These are phyloP conservation scores for Ustilago vetiveriae DNA, from an alignment of 1,284 basidiomycete genomes.

Conservation along the genomic window DNA sequence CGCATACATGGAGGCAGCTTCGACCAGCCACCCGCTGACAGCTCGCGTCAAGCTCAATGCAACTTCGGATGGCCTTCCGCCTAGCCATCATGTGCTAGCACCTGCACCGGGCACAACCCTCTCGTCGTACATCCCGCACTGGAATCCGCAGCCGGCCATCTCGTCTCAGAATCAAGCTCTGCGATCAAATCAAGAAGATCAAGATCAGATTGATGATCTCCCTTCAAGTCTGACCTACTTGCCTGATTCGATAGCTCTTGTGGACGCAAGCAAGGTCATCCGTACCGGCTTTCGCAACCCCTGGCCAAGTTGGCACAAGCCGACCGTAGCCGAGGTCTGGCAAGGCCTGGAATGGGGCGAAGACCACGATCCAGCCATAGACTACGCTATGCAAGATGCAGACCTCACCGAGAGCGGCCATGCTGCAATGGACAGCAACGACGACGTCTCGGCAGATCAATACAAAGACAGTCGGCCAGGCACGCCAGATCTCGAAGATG, in stretches of 20 bases:
- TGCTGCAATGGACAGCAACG: background rate
- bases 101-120: constrained; percentile 46
- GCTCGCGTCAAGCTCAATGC: constrained; percentile 18
- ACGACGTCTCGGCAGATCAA: background rate
- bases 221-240: constrained; percentile 16
- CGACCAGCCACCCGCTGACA: constrained; percentile 4
- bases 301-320: constrained; percentile 60
- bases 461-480: constrained; percentile 23
- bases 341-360: constrained; percentile 57
- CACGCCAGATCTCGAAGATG: constrained; percentile 13
- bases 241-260: constrained; percentile 27
- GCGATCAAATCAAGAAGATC: background rate
- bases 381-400: constrained; percentile 26
- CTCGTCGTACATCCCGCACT: constrained; percentile 42
- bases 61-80: constrained; percentile 18
- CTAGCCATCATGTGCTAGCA: constrained; percentile 45
- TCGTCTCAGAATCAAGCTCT: background rate
- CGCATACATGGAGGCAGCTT: background rate
- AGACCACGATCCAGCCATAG: constrained; percentile 33
- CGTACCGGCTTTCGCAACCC: constrained; percentile 60
- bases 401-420: constrained; percentile 1
- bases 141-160: constrained; percentile 28
- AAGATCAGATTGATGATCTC: background rate
- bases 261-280: constrained; percentile 23
- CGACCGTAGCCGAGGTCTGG: constrained; percentile 49